These are phyloP conservation scores for Hermanozyma aechmeae DNA, from an alignment of 805 yeast genomes.

Conservation along the genomic window DNA sequence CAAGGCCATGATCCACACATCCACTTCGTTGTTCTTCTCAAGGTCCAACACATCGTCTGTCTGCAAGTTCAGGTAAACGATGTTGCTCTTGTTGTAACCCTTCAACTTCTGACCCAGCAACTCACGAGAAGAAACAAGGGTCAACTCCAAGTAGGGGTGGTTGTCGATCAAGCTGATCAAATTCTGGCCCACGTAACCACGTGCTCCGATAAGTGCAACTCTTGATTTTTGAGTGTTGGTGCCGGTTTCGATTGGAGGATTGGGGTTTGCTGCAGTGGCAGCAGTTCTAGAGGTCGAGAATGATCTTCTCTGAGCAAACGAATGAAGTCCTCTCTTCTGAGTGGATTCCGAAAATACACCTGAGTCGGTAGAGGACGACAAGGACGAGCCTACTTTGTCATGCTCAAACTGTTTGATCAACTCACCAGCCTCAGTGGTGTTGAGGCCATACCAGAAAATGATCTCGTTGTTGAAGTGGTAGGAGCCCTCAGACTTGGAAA, in stretches of 20 bases:
- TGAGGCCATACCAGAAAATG: conserved; percentile 90
- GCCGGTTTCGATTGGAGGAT: conserved; percentile 64
- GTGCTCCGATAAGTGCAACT: conserved; percentile 94
- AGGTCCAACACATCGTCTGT: conserved; percentile 75
- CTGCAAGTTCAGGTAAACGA: conserved; percentile 77
- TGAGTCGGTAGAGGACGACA: conserved; percentile 30
- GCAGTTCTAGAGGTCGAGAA: conserved; percentile 4
- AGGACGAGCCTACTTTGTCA: conserved; percentile 22
- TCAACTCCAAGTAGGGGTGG: conserved; percentile 80
- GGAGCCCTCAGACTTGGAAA: conserved; percentile 89
- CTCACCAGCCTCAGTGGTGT: conserved; percentile 50
- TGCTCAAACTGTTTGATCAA: conserved; percentile 47
- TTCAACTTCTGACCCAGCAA: conserved; percentile 76
- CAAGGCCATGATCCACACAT: conserved; percentile 98
- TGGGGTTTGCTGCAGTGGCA: conserved; percentile 40
- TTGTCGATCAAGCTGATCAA: conserved; percentile 76
- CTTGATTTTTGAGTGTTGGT: conserved; percentile 52
- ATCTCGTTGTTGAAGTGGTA: conserved; percentile 82
- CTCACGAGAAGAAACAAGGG: conserved; percentile 95
- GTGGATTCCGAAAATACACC: conserved; percentile 39
- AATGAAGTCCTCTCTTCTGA: conserved; percentile 46
- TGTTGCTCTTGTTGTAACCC: conserved; percentile 77
- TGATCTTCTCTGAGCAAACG: conserved; percentile 10
- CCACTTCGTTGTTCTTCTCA: conserved; percentile 72
- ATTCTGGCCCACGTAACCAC: conserved; percentile 96